These are phyloP conservation scores for Chlorociboria aeruginascens DNA, from an alignment of 495 filamentous ascomycete species.

Conservation along the genomic window DNA sequence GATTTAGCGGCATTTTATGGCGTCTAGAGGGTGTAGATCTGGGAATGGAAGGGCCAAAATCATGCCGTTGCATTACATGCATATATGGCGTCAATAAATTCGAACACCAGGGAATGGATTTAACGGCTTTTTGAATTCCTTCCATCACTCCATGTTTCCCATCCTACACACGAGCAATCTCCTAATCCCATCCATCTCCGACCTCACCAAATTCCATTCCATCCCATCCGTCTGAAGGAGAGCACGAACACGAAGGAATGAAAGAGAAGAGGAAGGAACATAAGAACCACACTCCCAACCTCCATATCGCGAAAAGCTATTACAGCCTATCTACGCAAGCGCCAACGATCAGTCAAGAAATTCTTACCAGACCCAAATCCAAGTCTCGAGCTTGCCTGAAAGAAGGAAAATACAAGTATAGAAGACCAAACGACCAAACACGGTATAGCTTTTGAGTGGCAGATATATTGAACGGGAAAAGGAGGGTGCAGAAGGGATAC, in stretches of 20 bases:
- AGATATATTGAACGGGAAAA: background rate
- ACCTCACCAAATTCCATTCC: background rate
- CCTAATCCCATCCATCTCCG: background rate
- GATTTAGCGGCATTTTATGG: constrained; percentile 17
- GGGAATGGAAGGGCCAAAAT: background rate
- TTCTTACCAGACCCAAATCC: constrained; percentile 6
- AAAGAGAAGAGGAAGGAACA: constrained; percentile 7
- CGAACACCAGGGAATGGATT: background rate
- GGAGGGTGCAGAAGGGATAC: constrained; percentile 22
- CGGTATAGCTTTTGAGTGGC: background rate
- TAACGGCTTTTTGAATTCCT: background rate
- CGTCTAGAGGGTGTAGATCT: constrained; percentile 1
- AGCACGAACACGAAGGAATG: constrained; percentile 7
- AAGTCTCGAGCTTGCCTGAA: background rate
- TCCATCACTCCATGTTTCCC: background rate
- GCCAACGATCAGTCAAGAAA: constrained; percentile 21
- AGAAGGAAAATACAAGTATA: constrained; percentile 3
- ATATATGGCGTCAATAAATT: background rate
- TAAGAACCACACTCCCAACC: constrained; percentile 1
- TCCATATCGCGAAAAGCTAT: constrained; percentile 6
- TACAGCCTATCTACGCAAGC: constrained; percentile 20
- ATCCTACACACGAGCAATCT: background rate
- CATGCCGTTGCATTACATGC: too few relatives aligned
- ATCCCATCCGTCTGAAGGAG: constrained; percentile 3
- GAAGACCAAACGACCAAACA: background rate